Percentiles rank a stretch among this genome's conserved stretches.
Evolutionary conservation across 2,329 filamentous ascomycete species (phyloP).

Genomic region (Diplodia scrobiculata): DNA sequence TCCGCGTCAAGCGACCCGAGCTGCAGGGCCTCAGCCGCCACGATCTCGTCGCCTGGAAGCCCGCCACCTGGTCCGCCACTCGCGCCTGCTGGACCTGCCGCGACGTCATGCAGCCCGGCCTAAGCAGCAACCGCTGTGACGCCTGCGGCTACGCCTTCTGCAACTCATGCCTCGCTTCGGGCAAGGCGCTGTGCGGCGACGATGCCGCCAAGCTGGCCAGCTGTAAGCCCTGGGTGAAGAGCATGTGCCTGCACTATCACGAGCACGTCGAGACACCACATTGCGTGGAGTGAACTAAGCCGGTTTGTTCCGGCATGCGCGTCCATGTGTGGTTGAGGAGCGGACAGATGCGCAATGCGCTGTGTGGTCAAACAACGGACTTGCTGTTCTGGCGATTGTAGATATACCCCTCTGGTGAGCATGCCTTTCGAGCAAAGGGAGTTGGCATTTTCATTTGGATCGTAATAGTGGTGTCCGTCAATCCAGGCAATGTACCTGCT

Average conservation of each 20-base stretch:
- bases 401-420: slow-evolving; percentile 15
- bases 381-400: slow-evolving; percentile 1
- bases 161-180: slow-evolving; percentile 42
- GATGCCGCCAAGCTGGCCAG: slow-evolving; percentile 35
- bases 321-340: too few relatives aligned
- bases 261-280: slow-evolving; percentile 44
- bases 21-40: slow-evolving; percentile 48
- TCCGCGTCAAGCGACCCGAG: slow-evolving; percentile 52
- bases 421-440: background rate
- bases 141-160: slow-evolving; percentile 50
- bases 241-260: slow-evolving; percentile 43
- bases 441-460: background rate
- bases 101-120: slow-evolving; percentile 44
- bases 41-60: slow-evolving; percentile 44
- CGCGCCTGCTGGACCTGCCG: slow-evolving; percentile 47
- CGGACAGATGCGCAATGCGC: too few relatives aligned
- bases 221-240: slow-evolving; percentile 45
- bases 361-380: background rate
- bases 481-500: background rate
- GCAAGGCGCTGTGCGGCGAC: slow-evolving; percentile 33
- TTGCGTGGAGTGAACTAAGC: slow-evolving; percentile 33
- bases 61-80: slow-evolving; percentile 39
- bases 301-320: background rate
- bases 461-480: background rate
- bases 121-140: slow-evolving; percentile 46